phyloP scores from a whole-genome alignment of 192 early-diverging fungal genomes.

The Mortierella claussenii region DNA sequence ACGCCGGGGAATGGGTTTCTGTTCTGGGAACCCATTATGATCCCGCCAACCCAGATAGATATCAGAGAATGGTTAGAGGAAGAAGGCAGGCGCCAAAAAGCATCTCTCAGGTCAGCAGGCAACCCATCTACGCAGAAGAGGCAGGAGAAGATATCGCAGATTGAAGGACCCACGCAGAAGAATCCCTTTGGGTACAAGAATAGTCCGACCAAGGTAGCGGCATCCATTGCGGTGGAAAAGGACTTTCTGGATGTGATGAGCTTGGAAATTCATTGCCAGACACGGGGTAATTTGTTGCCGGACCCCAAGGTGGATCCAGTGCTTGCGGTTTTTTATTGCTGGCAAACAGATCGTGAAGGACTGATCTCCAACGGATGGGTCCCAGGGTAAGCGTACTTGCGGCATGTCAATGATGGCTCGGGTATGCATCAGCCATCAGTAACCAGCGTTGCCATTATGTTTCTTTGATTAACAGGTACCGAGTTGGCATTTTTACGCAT shows the following conservation, averaged over 20 bases:
- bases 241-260: constrained; percentile 66
- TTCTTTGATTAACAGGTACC: constrained; percentile 46
- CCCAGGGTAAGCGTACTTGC: constrained; percentile 43
- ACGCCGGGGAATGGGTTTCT: constrained; percentile 8
- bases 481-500: constrained; percentile 65
- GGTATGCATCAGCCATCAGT: background rate
- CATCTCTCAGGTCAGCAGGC: constrained; percentile 11
- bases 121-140: constrained; percentile 32
- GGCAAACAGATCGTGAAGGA: constrained; percentile 62
- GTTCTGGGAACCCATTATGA: constrained; percentile 31
- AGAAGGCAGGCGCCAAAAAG: constrained; percentile 34
- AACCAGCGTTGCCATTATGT: background rate
- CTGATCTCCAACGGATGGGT: constrained; percentile 59
- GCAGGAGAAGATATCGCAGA: constrained; percentile 36
- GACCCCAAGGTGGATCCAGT: constrained; percentile 77
- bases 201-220: constrained; percentile 60
- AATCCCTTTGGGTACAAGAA: constrained; percentile 76
- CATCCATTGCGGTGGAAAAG: constrained; percentile 51
- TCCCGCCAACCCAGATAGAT: constrained; percentile 51
- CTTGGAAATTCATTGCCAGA: constrained; percentile 71
- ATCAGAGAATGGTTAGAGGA: constrained; percentile 57
- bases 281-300: constrained; percentile 64
- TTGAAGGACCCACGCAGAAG: constrained; percentile 72
- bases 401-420: background rate
- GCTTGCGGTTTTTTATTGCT: constrained; percentile 72